These are phyloP conservation scores for Citrus unshiu DNA, from an alignment of 345 rosid species.

Conservation along the genomic window DNA sequence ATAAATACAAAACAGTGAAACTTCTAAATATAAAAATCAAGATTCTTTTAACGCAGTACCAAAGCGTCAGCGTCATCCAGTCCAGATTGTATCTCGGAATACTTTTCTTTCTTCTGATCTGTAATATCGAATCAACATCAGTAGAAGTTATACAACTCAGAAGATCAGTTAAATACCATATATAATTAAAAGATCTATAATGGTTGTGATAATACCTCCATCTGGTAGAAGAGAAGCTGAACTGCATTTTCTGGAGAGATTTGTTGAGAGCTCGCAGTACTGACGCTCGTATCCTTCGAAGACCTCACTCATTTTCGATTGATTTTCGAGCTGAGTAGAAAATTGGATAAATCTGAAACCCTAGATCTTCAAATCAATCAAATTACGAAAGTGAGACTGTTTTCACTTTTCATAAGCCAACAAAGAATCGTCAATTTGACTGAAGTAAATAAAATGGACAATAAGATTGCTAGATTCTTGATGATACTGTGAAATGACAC, in stretches of 20 bases:
- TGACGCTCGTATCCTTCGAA: slow-evolving; percentile 91
- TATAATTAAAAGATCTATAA: no score
- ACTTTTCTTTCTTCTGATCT: slow-evolving; percentile 57
- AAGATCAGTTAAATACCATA: background rate
- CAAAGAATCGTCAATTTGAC: background rate
- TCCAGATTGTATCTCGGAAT: slow-evolving; percentile 63
- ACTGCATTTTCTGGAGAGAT: slow-evolving; percentile 72
- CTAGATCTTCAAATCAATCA: background rate
- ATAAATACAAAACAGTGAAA: background rate
- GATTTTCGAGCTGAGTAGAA: background rate
- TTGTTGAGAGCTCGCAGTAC: slow-evolving; percentile 89
- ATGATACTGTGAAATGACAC: background rate
- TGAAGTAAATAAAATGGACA: background rate
- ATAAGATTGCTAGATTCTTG: background rate
- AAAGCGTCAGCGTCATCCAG: slow-evolving; percentile 82
- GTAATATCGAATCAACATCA: slow-evolving; percentile 18
- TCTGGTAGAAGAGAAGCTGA: slow-evolving; percentile 49
- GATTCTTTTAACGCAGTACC: slow-evolving; percentile 30
- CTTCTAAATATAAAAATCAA: background rate
- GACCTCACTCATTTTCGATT: slow-evolving; percentile 68
- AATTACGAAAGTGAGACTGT: background rate
- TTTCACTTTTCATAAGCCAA: background rate
- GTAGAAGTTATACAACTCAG: background rate
- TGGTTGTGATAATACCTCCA: slow-evolving; percentile 32
- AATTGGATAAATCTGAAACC: background rate